Conservation (phyloP, 2,329 filamentous ascomycete species). For the Ilyonectria sp. region DNA sequence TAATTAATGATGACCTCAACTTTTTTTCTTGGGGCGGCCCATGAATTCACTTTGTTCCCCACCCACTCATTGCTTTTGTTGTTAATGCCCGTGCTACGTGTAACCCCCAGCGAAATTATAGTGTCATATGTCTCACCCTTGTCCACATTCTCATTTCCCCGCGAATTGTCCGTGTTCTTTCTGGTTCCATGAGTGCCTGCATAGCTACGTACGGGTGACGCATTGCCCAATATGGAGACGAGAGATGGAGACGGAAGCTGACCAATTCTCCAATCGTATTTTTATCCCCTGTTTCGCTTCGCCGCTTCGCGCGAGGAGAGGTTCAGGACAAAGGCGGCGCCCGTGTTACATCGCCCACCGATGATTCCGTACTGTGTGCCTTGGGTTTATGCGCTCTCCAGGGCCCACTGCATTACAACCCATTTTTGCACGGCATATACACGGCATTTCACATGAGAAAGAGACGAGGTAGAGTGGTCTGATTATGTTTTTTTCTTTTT, state of each 20-base stretch:
- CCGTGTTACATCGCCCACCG: constrained; percentile 16
- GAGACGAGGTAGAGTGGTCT: constrained; percentile 22
- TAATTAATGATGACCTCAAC: constrained; percentile 39
- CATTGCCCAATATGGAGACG: constrained; percentile 3
- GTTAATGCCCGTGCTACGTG: background rate
- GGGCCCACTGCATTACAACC: background rate
- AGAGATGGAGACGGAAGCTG: no score
- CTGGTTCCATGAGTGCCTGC: constrained; percentile 14
- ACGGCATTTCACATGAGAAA: background rate
- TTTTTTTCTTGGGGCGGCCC: constrained; percentile 29
- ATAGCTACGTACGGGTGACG: background rate
- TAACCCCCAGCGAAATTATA: constrained; percentile 17
- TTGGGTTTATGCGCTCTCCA: background rate
- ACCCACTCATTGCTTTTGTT: constrained; percentile 1
- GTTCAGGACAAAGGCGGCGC: background rate
- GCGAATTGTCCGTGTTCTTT: constrained; percentile 20
- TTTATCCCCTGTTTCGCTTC: constrained; percentile 9
- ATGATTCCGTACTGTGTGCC: background rate
- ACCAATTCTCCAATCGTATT: background rate
- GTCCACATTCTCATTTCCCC: constrained; percentile 25
- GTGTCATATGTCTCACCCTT: constrained; percentile 19
- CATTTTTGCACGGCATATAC: background rate
- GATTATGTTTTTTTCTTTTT: constrained; percentile 30
- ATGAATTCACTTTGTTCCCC: constrained; percentile 23
- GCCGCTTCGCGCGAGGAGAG: background rate